Percentiles rank a stretch among this genome's conserved stretches.
phyloP scores from a whole-genome alignment of 192 early-diverging fungal genomes.

The Pilobolus umbonatus region DNA sequence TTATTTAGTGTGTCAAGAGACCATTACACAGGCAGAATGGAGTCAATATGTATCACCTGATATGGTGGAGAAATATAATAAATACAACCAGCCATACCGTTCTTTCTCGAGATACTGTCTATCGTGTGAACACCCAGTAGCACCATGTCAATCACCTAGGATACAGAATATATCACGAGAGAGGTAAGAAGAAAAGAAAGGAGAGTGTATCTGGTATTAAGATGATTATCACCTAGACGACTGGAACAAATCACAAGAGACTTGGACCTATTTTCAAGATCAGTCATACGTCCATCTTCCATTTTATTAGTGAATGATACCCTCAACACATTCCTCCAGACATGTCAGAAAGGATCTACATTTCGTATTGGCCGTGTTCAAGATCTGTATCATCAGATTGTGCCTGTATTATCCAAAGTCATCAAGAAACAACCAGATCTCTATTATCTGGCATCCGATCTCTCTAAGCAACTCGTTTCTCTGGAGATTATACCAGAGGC shows the following conservation, averaged over 20 bases:
- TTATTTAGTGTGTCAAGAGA: conserved; percentile 44
- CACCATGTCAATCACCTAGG: conserved; percentile 26
- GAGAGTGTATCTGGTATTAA: background rate
- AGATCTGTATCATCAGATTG: conserved; percentile 20
- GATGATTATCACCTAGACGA: background rate
- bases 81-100: conserved; percentile 52
- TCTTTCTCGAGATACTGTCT: conserved; percentile 47
- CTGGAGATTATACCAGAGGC: conserved; percentile 46
- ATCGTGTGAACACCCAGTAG: conserved; percentile 39
- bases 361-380: conserved; percentile 20
- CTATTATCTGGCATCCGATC: conserved; percentile 8
- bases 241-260: conserved; percentile 6
- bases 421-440: conserved; percentile 9
- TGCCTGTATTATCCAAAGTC: conserved; percentile 9
- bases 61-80: conserved; percentile 40
- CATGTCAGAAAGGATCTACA: conserved; percentile 7
- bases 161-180: conserved; percentile 11
- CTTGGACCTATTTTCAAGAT: conserved; percentile 1
- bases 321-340: background rate
- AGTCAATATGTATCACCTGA: conserved; percentile 48
- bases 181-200: conserved; percentile 18
- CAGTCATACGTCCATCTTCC: background rate
- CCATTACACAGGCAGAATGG: conserved; percentile 48
- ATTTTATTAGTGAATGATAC: background rate
- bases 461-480: conserved; percentile 39